phyloP scores from a whole-genome alignment of 176 grass and related monocot species.

The Rhynchospora breviuscula region DNA sequence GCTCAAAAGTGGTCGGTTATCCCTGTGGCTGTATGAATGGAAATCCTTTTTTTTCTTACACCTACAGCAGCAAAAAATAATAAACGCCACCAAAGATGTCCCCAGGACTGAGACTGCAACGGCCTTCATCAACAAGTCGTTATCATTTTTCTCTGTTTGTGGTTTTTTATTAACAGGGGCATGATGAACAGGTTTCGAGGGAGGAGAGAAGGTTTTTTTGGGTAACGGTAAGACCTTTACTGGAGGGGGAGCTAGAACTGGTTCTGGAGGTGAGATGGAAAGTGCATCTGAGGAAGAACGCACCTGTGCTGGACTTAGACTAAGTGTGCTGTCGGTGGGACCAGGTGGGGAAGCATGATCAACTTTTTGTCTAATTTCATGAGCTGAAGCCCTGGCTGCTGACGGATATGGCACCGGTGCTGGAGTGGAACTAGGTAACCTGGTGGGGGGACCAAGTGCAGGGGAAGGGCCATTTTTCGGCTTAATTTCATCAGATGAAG shows the following conservation, averaged over 20 bases:
- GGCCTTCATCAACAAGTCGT: conserved; percentile 11
- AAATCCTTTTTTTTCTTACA: conserved; percentile 36
- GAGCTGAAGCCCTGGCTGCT: neutral
- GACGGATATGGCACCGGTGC: too few species aligned
- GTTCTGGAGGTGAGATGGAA: neutral
- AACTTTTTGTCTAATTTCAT: too few species aligned
- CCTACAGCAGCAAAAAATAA: conserved; percentile 37
- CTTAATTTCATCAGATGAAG: too few species aligned
- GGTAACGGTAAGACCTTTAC: neutral
- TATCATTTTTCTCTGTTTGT: neutral
- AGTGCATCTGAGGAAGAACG: too few species aligned
- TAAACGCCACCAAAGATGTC: conserved; percentile 34
- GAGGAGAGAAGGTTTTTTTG: neutral
- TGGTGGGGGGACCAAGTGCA: too few species aligned
- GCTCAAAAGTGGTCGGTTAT: conserved; percentile 48
- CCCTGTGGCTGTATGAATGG: conserved; percentile 26
- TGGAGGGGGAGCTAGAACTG: neutral
- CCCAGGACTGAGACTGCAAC: conserved; percentile 33
- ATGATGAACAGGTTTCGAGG: neutral
- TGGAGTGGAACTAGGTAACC: too few species aligned
- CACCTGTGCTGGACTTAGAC: too few species aligned
- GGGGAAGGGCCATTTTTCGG: too few species aligned
- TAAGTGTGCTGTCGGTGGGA: too few species aligned
- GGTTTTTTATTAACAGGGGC: neutral
- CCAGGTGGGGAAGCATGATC: too few species aligned